A percentile compares a stretch with the other conserved stretches of the same genome.
These are phyloP conservation scores for Raffaelea arxii DNA, from an alignment of 2,329 filamentous ascomycete genomes.

Conservation along the genomic window DNA sequence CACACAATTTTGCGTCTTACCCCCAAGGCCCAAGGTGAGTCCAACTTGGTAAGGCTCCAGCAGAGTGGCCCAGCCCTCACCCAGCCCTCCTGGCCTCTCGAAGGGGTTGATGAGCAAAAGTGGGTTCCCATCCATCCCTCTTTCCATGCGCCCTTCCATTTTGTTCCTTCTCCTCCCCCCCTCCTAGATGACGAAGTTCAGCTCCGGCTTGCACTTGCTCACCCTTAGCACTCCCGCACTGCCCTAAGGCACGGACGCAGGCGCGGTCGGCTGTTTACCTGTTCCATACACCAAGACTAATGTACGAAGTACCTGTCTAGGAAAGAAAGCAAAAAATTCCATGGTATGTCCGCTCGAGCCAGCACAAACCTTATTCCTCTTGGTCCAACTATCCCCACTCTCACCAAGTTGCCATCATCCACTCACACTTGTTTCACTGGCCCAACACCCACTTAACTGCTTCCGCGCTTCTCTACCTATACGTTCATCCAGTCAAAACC, in stretches of 20 bases:
- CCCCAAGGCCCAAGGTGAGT: no score
- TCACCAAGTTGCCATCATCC: neutral
- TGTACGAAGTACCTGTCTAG: neutral
- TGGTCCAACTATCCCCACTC: neutral
- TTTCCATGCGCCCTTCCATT: neutral
- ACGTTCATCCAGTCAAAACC: no score
- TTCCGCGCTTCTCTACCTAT: neutral
- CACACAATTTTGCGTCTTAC: neutral
- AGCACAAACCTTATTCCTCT: neutral
- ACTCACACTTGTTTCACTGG: no score
- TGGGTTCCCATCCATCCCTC: neutral
- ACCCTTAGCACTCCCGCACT: neutral
- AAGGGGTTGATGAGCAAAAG: no score
- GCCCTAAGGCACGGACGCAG: no score
- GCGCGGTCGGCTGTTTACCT: no score
- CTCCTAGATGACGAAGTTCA: conserved; percentile 10
- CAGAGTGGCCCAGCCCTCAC: no score
- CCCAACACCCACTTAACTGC: neutral
- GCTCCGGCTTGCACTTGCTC: conserved; percentile 4
- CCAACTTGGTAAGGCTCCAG: no score
- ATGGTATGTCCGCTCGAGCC: neutral
- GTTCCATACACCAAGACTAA: no score
- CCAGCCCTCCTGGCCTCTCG: no score
- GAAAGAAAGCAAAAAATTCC: no score
- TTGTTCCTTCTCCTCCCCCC: neutral